Base-by-base conservation (phyloP, 2,329 filamentous ascomycete genomes). In the Fusarium sp. region DNA sequence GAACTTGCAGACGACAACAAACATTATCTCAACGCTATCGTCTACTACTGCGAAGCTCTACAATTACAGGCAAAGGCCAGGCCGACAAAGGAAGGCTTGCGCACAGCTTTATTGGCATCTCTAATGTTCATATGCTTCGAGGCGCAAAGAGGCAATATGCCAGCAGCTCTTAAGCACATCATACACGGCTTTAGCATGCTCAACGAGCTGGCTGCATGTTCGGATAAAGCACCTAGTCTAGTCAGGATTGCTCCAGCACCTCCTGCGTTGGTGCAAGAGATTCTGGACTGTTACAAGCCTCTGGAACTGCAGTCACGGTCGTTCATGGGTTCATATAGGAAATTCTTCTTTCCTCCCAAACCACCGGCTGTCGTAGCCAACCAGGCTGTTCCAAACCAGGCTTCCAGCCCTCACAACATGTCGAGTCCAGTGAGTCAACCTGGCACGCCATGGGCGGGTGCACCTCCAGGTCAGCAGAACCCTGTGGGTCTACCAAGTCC, bases 51-150 rank as follows among this genome's bases (percentile, higher is more conserved):
- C 61, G 77, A 81, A 54, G 81, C 81, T 9, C 70, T 83, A n/a
- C 79, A 80, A 4, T 67, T 81, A 11, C 81, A 83, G 40, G 75
- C 80, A 11, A 77, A 78, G 40, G 80, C 80, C 2, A 76, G 69
- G 34, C 79, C 81, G 3, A 79, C 76, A 3, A 77, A 74, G 8
- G 79, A 80, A n/a, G 78, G 79, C 4, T 64, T 82, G 7, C 75
- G 80, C 13, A 82, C 81, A 3, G 81, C 81, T 0, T 67, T 83
- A 55, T 61, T 83, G 9, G 77, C 81, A 3, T 82, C 81, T 0
- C 71, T 83, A 6, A 63, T 83, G 1, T 83, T 83, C 42, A 79
- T 83, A 41, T 81, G 81, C 58, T 83, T 83, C 34, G 81, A 83
- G 47, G 71, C 80, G 4, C 79, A 81, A 61, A 73, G 81, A 7